Percentiles rank a stretch among this genome's conserved stretches.
Conservation (phyloP, 768 basidiomycete species). For the Leccinum variicolor region DNA sequence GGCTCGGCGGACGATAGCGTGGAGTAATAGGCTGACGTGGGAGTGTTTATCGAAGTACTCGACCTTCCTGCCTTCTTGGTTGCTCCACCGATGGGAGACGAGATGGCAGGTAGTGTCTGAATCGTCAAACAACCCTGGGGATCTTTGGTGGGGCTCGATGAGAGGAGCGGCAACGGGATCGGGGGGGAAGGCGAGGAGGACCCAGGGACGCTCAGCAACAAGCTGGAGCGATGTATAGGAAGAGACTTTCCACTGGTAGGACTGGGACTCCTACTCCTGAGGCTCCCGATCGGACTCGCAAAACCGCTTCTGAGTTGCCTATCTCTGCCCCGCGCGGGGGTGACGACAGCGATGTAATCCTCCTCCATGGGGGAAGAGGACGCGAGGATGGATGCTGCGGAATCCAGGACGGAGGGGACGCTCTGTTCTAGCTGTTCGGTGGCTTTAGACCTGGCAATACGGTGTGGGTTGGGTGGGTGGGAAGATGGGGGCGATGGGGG, state of each 20-base stretch:
- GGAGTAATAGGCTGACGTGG: constrained; percentile 50
- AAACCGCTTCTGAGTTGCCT: constrained; percentile 47
- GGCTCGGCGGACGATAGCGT: constrained; percentile 36
- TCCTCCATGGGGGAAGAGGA: constrained; percentile 42
- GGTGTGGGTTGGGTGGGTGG: constrained; percentile 59
- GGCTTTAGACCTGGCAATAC: constrained; percentile 65
- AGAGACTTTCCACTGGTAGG: constrained; percentile 43
- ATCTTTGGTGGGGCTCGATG: constrained; percentile 28
- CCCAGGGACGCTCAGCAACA: constrained; percentile 48
- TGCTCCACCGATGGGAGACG: constrained; percentile 1
- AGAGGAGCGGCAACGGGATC: constrained; percentile 21
- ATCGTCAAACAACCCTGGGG: constrained; percentile 20
- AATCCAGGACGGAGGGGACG: constrained; percentile 85
- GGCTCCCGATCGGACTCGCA: constrained; percentile 58
- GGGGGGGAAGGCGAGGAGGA: constrained; percentile 24
- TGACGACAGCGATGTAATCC: constrained; percentile 60
- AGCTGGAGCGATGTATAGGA: constrained; percentile 36
- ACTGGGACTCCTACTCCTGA: constrained; percentile 68
- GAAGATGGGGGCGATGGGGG: constrained; percentile 37
- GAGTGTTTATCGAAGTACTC: constrained; percentile 37
- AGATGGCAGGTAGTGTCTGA: constrained; percentile 18
- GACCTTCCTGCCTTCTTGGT: constrained; percentile 13
- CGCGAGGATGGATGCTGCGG: constrained; percentile 72
- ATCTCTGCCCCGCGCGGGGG: constrained; percentile 43
- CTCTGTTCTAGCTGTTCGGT: constrained; percentile 73